These are phyloP conservation scores for Crithidia sp. DNA, from an alignment of 208 protist species.

Conservation along the genomic window DNA sequence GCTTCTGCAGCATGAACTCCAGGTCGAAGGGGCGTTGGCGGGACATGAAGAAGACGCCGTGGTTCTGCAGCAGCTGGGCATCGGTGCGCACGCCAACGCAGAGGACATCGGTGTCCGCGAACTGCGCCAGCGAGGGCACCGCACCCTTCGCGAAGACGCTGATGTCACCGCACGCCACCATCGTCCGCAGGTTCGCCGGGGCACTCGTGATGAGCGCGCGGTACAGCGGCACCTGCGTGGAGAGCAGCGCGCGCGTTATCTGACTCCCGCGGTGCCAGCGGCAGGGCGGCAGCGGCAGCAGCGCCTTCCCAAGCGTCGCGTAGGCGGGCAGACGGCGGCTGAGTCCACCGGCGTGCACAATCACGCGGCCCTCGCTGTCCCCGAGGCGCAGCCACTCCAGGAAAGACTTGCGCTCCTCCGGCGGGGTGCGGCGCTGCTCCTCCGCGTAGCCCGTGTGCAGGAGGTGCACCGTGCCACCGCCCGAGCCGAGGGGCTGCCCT, in stretches of 20 bases:
- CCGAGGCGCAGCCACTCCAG: slow-evolving; percentile 30
- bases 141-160: slow-evolving; percentile 21
- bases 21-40: slow-evolving; percentile 24
- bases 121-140: slow-evolving; percentile 16
- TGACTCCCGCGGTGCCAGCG: slow-evolving; percentile 35
- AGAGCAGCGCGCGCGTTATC: slow-evolving; percentile 46
- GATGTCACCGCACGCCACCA: slow-evolving; percentile 53
- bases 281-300: slow-evolving; percentile 51
- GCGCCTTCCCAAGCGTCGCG: slow-evolving; percentile 43
- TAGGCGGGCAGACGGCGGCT: slow-evolving; percentile 63
- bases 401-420: slow-evolving; percentile 11
- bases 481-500: slow-evolving; percentile 40
- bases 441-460: slow-evolving; percentile 37
- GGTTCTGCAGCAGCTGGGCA: slow-evolving; percentile 20
- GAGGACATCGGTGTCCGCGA: slow-evolving; percentile 48
- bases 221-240: slow-evolving; percentile 39
- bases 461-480: slow-evolving; percentile 50
- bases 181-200: slow-evolving; percentile 38
- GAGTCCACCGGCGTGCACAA: slow-evolving; percentile 59
- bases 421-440: slow-evolving; percentile 12
- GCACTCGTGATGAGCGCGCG: slow-evolving; percentile 24
- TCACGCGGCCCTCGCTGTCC: slow-evolving; percentile 35
- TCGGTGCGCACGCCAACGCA: slow-evolving; percentile 47
- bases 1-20: slow-evolving; percentile 67
- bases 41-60: slow-evolving; percentile 57